Evolutionary conservation across 306 rosid species (phyloP), one percentile per base, ranked within the genome.

Genomic region (Bauhinia variegata): DNA sequence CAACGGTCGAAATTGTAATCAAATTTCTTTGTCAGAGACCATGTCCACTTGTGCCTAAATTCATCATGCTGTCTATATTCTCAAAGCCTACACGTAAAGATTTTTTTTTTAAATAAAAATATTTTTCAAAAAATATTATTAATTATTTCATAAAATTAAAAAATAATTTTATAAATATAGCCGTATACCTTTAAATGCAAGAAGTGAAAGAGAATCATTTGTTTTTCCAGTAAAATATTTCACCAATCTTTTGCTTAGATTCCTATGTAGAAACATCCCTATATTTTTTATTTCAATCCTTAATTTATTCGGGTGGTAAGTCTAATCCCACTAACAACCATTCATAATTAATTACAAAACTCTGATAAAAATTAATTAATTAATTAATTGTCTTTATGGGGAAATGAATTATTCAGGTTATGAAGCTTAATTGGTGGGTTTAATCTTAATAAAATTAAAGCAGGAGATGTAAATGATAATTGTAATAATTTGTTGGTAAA

Each of bases 181-280:
- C n/a, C n/a, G n/a, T n/a, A n/a, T n/a, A n/a, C n/a, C n/a, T n/a
- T n/a, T n/a, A n/a, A n/a, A n/a, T n/a, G n/a, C n/a, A n/a, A n/a
- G n/a, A n/a, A n/a, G n/a, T n/a, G n/a, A 3, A 42, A 64, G 39
- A 17, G 58, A 12, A 74, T 76, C 38, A 73, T 75, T 76, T 55
- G 79, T 65, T 73, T 61, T 79, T 78, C 51, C 18, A 73, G 79
- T 60, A 68, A 78, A 36, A 78, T 33, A 69, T 70, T 73, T 80
- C 78, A 49, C 58, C 39, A 65, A 65, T 58, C 80, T 61, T 73
- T 47, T 70, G 64, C 71, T 74, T 75, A 88, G 82, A 85, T 85
- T 80, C 91, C 88, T 80, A 74, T 80, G 85, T 72, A 76, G 76
- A 65, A 78, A 67, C 67, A 74, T 63, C 60, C 41, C 6, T 36